Base-by-base conservation (phyloP, 1,284 basidiomycete genomes). In the Peniophora sp. region DNA sequence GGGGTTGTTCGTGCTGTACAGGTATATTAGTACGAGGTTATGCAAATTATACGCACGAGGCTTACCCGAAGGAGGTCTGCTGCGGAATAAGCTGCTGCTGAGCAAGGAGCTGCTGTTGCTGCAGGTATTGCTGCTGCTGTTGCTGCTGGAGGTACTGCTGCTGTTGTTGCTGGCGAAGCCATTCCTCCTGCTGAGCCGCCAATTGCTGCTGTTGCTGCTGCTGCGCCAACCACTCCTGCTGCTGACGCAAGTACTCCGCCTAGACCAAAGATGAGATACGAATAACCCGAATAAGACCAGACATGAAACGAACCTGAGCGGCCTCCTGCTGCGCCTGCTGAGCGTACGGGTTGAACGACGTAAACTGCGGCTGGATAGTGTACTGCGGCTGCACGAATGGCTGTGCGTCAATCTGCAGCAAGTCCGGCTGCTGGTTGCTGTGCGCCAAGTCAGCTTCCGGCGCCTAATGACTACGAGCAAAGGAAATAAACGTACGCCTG, bases 271-370 rank as follows among this genome's bases (percentile, higher is more conserved):
- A 27, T 41, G 25, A 48, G 53, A 32, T 35, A 47, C 44, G n/a
- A n/a, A 35, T n/a, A 49, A 47, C n/a, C 17, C 51, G 35, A 54
- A n/a, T 17, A n/a, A 41, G 3, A 47, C 2, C 32, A 17, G 5
- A 17, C 25, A 43, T 14, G 19, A 8, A 22, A 56, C 61, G 19
- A 52, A 77, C 77, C 70, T 87, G 83, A 61, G 81, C 76, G 17
- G 84, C 84, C 64, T 90, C 85, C 59, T 97, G 85, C 62, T 98
- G 91, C 48, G 92, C 85, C 59, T 96, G 88, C 69, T 97, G 93
- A 56, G 97, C 89, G 63, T 97, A 99, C 0, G 96, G 96, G 57
- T 96, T 97, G 79, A 97, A 96, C 58, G 93, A 93, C 51, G 83
- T 92, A 56, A 79, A 81, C 60, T 86, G 83, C 0, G 83, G 80